These are phyloP conservation scores for Begonia fuchsioides DNA, from an alignment of 306 rosid genomes.

Conservation along the genomic window DNA sequence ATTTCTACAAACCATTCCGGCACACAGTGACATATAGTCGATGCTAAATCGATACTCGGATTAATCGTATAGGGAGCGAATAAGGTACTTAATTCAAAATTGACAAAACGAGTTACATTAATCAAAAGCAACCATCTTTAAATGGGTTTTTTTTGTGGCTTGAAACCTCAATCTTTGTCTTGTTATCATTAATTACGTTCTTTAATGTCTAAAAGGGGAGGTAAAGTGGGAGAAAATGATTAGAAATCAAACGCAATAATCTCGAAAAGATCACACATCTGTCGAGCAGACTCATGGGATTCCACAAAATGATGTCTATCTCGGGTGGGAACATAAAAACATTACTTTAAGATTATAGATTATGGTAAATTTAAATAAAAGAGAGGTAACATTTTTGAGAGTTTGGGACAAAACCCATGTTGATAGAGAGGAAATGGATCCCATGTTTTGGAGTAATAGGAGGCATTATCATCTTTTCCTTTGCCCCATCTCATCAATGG, in stretches of 20 bases:
- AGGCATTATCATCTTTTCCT: not conserved
- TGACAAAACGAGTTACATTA: too few species aligned
- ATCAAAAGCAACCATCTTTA: conserved; percentile 2
- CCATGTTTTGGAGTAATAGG: not conserved
- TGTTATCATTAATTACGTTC: conserved; percentile 18
- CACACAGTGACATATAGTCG: too few species aligned
- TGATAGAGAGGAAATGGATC: not conserved
- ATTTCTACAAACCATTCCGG: too few species aligned
- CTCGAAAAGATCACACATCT: conserved; percentile 23
- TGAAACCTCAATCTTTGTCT: conserved; percentile 16
- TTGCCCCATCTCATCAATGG: not conserved
- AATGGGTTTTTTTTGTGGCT: conserved; percentile 3
- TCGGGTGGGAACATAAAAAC: conserved; percentile 41
- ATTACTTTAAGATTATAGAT: conserved; percentile 21
- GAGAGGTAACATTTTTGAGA: not conserved
- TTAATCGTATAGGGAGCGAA: too few species aligned
- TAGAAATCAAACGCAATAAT: conserved; percentile 48
- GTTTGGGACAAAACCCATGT: not conserved
- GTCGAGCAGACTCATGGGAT: conserved; percentile 58
- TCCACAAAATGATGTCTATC: conserved; percentile 49
- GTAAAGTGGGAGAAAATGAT: conserved; percentile 23
- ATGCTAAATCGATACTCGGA: too few species aligned
- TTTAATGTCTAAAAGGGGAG: conserved; percentile 5
- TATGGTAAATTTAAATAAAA: conserved; percentile 7
- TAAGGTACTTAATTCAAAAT: too few species aligned